Conservation (phyloP, 805 yeast genomes). For the Zygosaccharomyces gambellarensis region DNA sequence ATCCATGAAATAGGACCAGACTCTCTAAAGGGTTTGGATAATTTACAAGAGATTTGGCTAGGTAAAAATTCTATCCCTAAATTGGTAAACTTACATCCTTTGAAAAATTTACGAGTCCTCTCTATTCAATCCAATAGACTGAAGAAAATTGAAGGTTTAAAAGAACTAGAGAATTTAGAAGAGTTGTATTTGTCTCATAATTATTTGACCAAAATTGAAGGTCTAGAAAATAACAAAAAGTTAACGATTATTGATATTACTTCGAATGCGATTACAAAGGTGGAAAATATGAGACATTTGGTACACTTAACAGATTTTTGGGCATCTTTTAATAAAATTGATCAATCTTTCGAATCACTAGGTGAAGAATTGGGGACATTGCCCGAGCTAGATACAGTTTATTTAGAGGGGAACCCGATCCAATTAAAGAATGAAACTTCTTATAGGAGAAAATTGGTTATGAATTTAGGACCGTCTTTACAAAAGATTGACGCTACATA, state of each 20-base stretch:
- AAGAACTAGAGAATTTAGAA: slow-evolving; percentile 62
- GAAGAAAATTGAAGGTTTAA: slow-evolving; percentile 75
- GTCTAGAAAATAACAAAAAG: slow-evolving; percentile 63
- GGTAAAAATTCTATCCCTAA: slow-evolving; percentile 77
- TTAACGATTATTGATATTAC: slow-evolving; percentile 77
- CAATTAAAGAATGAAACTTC: slow-evolving; percentile 69
- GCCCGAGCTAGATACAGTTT: slow-evolving; percentile 74
- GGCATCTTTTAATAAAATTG: slow-evolving; percentile 77
- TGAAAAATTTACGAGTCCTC: slow-evolving; percentile 63
- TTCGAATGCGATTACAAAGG: slow-evolving; percentile 56
- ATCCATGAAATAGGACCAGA: slow-evolving; percentile 42
- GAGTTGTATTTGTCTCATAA: slow-evolving; percentile 88
- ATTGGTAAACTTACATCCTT: slow-evolving; percentile 55
- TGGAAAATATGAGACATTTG: slow-evolving; percentile 65
- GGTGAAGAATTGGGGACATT: slow-evolving; percentile 59
- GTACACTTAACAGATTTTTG: slow-evolving; percentile 81
- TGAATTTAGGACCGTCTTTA: slow-evolving; percentile 59
- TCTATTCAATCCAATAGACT: slow-evolving; percentile 87
- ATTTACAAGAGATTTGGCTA: slow-evolving; percentile 77
- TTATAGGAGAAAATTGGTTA: slow-evolving; percentile 75
- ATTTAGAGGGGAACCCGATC: slow-evolving; percentile 89
- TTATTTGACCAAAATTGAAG: slow-evolving; percentile 68
- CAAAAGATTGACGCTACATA: slow-evolving; percentile 90
- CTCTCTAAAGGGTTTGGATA: slow-evolving; percentile 49
- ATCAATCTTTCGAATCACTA: slow-evolving; percentile 60